Percentiles rank a stretch among this genome's conserved stretches.
Conservation (phyloP, 2,329 filamentous ascomycete species). For the Botryotinia narcissicola region DNA sequence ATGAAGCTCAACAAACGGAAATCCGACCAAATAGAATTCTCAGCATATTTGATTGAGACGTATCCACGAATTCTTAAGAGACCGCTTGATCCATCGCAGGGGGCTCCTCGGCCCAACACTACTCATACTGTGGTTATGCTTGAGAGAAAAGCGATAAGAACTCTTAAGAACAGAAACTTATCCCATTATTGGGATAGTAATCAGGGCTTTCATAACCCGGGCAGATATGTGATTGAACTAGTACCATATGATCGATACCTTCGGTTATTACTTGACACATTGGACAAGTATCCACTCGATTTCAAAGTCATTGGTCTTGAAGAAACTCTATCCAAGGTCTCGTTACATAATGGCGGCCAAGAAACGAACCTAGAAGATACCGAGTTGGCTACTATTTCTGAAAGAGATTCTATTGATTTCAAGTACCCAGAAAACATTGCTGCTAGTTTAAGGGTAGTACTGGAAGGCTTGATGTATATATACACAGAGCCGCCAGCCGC, state of each 20-base stretch:
- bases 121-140: neutral
- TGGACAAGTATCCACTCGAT: slow-evolving; percentile 1
- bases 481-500: neutral
- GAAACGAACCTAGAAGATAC: neutral
- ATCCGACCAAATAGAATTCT: neutral
- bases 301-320: neutral
- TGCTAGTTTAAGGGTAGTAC: neutral
- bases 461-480: slow-evolving; percentile 9
- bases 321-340: neutral
- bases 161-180: neutral
- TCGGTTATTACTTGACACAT: slow-evolving; percentile 1
- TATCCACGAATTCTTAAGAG: slow-evolving; percentile 6
- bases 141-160: neutral
- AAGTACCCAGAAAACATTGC: neutral
- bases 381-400: too few species aligned
- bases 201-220: neutral
- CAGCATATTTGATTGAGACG: neutral
- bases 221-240: neutral
- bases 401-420: neutral
- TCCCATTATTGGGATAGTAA: neutral
- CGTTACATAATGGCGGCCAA: neutral
- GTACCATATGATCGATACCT: slow-evolving; percentile 18
- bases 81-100: slow-evolving; percentile 5
- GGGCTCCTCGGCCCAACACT: neutral
- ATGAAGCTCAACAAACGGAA: neutral